Evolutionary conservation across 345 rosid species (phyloP), one percentile per base, ranked within the genome.

Genomic region (Mercurialis annua): DNA sequence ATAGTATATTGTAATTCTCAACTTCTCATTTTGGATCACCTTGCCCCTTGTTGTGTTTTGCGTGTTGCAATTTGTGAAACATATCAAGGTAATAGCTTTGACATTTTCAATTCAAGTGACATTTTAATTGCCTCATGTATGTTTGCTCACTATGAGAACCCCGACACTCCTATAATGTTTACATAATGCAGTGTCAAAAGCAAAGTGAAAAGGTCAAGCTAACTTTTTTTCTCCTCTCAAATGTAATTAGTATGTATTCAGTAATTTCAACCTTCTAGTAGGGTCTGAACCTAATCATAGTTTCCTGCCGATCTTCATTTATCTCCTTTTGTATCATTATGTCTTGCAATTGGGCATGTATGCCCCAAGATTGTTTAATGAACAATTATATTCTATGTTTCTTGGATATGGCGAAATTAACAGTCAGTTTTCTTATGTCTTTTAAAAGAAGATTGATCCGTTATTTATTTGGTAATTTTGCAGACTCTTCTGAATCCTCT

Each of bases 401-500:
- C 21, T 21, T 29, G 12, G 10, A 44, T 46, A 2, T n/a, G 21
- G 10, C 6, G 17, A 17, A 17, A 26, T 40, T 56, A 56, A 17
- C 16, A 26, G 8, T 40, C 6, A 23, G n/a, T 38, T 69, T 49
- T 10, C 33, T 15, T 9, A 17, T 29, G 54, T 58, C 48, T 49
- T 27, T 10, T 52, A 4, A 12, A 0, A 30, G 4, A 38, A 33
- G 4, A 58, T 49, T 62, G 61, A 51, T 66, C 18, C 24, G 2
- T 14, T 26, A 36, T 24, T 48, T 26, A 54, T 2, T 65, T 58
- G 57, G 26, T 47, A 53, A 34, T 64, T 70, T 56, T 82, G 81
- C 90, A 95, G 98, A 88, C 74, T 53, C 90, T 92, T 83, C 91
- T 88, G 53, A 95, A 95, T 74, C 99, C 97, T 0, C 86, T 90